Evolutionary conservation across 345 rosid genomes (phyloP), one percentile per base, ranked within the genome.

Genomic region (Sisymbrium irio): DNA sequence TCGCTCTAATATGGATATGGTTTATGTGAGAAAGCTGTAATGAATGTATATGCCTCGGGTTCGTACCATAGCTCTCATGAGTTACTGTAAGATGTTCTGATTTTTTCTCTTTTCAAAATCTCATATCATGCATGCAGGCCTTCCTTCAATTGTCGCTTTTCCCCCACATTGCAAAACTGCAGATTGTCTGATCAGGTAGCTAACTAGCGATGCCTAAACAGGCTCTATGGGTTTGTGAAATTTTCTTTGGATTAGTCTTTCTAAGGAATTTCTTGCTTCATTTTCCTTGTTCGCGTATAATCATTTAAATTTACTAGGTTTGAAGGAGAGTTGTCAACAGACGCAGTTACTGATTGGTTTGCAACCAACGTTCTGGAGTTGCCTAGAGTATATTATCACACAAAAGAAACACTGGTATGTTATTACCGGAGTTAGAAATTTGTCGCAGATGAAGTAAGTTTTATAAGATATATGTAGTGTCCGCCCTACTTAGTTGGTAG

Each of bases 291-390:
- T 46, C 14, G 9, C 39, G 11, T 46, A 45, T 44, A 6, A 25
- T 28, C 10, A 39, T 56, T 46, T 13, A 37, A 14, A n/a, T n/a
- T 28, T 73, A 67, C 58, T 75, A 93, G 98, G 88, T 88, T 83
- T 85, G 87, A 81, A 67, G 96, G 90, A 62, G 89, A 85, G 69
- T 82, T 85, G 28, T 89, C 94, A 44, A 73, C 82, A 44, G 96
- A 94, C 81, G 86, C 91, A 54, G 80, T 94, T 57, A 82, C 86
- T 5, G 90, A 91, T 81, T 91, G 98, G 98, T 85, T 91, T 80
- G 90, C 97, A 2, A 87, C 89, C 36, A 51, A 74, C 30, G 75
- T 91, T 39, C 88, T 94, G 56, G 69, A 79, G 47, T 85, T 94
- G 73, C 98, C 98, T 65, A 90, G 97, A 75, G 87, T 94, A 79